Base-by-base conservation (phyloP, 495 filamentous ascomycete species). In the Xylaria intraflava region DNA sequence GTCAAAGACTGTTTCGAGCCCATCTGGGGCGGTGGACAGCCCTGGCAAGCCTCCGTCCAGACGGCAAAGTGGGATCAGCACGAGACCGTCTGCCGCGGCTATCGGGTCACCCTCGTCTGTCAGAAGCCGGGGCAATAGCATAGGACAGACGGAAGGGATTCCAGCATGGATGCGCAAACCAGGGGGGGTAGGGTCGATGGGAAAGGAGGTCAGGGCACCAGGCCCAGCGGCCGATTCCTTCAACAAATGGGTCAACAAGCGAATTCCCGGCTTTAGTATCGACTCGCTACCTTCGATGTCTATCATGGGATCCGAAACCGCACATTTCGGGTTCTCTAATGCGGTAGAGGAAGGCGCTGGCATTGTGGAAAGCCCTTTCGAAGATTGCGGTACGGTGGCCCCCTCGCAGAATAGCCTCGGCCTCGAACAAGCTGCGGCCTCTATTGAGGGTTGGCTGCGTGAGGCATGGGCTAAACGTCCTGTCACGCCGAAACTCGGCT, bases 371-470 rank as follows among this genome's bases (percentile, higher is more conserved):
- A 75, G 73, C 40, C 65, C 75, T 0, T 72, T 73, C 30, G 72
- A 73, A 26, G 68, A 72, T 6, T 62, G 69, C n/a, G 71, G 71
- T 26, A 65, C 60, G 3, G 46, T 61, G 5, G 60, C 69, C 8
- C 53, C 65, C 27, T 61, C 59, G 27, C 49, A 58, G 8, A 68
- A 72, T 38, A 69, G 68, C 19, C 66, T 67, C 17, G 74, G 69
- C 6, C 69, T 97, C 6, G 91, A 96, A 60, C 87, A 89, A 49
- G 82, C 94, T 1, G 90, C 90, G 0, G 84, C 87, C 11, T 86
- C 84, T 11, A 79, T 98, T 26, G 92, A 96, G 67, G 83, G 84
- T 6, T 98, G 93, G 89, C 77, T 96, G 57, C 75, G 90, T 39
- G 89, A 85, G 56, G 80, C 92, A 49, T 88, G 86, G 33, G 79